phyloP scores from a whole-genome alignment of 768 basidiomycete genomes.

The Dioszegia hungarica region DNA sequence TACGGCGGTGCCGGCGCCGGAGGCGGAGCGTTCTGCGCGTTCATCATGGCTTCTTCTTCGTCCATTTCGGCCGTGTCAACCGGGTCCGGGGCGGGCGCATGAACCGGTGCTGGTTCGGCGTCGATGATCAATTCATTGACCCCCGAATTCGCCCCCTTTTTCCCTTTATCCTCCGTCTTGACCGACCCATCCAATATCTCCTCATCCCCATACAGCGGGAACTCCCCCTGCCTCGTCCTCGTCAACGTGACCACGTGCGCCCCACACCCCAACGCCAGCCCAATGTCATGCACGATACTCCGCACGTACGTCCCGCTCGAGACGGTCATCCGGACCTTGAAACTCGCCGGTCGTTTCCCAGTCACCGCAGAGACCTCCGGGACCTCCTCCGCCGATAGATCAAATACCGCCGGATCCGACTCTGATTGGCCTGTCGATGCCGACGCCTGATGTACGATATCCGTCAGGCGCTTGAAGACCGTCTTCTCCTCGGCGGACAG shows the following conservation, averaged over 20 bases:
- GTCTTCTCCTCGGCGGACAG: constrained; percentile 65
- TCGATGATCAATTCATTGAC: too few relatives aligned
- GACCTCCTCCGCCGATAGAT: constrained; percentile 21
- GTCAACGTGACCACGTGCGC: constrained; percentile 90
- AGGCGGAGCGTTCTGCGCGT: background rate
- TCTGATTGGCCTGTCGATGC: background rate
- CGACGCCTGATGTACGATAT: constrained; percentile 43
- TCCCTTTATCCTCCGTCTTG: constrained; percentile 48
- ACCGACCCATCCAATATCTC: constrained; percentile 41
- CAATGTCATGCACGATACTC: constrained; percentile 89
- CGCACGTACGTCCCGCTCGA: constrained; percentile 97
- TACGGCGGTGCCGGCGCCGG: background rate
- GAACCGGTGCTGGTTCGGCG: background rate
- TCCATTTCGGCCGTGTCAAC: too few relatives aligned
- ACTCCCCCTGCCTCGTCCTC: constrained; percentile 82
- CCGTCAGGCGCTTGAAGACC: constrained; percentile 64
- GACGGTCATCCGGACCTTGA: constrained; percentile 85
- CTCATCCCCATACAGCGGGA: constrained; percentile 47
- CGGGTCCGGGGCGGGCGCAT: background rate
- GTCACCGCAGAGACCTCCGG: constrained; percentile 27
- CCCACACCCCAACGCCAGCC: constrained; percentile 72
- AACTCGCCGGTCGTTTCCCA: constrained; percentile 60
- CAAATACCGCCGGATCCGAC: constrained; percentile 17
- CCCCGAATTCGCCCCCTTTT: too few relatives aligned
- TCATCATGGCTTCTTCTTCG: constrained; percentile 7